Conservation (phyloP, 2,329 filamentous ascomycete species). For the Fusarium floridanum region DNA sequence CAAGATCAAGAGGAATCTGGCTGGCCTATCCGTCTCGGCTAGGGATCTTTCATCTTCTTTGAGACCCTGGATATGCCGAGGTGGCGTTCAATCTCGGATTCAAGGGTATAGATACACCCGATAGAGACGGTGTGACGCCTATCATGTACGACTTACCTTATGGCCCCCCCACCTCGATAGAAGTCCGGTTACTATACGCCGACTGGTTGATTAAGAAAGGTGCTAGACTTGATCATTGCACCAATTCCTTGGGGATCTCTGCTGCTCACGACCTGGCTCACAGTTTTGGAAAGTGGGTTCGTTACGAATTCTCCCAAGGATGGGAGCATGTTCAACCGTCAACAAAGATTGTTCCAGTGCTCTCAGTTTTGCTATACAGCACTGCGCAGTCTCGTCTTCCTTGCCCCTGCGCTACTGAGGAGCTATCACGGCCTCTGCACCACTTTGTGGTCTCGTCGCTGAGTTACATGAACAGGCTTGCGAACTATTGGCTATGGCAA, state of each 20-base stretch:
- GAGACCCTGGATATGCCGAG: not conserved
- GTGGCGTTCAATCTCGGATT: not conserved
- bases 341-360: too few species aligned
- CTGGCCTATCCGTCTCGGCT: too few species aligned
- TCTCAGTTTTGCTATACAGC: not conserved
- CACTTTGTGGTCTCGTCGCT: not conserved
- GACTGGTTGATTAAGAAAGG: not conserved
- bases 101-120: not conserved
- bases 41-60: not conserved
- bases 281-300: not conserved
- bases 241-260: not conserved
- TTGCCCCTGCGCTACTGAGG: not conserved
- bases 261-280: not conserved
- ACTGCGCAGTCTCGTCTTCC: not conserved
- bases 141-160: not conserved
- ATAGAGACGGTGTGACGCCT: not conserved
- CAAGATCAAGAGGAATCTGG: too few species aligned
- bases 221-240: not conserved
- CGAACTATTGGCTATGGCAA: too few species aligned
- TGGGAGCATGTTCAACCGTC: too few species aligned
- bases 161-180: too few species aligned
- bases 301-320: rapidly evolving
- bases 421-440: not conserved
- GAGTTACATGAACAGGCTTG: not conserved
- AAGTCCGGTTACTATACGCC: not conserved